A percentile compares a stretch with the other conserved stretches of the same genome.
These are phyloP conservation scores for Centella asiatica DNA, from an alignment of 129 eudicot species.

Conservation along the genomic window DNA sequence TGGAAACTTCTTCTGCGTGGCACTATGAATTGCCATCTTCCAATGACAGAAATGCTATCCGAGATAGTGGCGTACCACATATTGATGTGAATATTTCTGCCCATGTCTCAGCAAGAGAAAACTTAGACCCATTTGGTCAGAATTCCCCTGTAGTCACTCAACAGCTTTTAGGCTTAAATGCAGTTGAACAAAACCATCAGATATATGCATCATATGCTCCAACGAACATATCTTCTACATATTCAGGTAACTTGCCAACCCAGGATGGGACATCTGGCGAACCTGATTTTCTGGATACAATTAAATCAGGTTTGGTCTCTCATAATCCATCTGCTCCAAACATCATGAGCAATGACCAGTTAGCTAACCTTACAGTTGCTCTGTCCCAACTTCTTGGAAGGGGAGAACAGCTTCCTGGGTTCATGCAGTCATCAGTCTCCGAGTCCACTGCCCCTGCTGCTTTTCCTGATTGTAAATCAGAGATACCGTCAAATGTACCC, in stretches of 20 bases:
- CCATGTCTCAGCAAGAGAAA: neutral
- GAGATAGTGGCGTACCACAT: neutral
- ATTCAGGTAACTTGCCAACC: neutral
- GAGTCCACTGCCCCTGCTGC: neutral
- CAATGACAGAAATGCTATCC: neutral
- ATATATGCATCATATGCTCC: neutral
- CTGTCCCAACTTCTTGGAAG: constrained; percentile 2
- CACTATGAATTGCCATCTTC: constrained; percentile 4
- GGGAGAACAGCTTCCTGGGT: constrained; percentile 10
- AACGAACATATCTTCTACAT: neutral
- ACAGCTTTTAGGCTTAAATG: neutral
- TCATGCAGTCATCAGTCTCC: constrained; percentile 4
- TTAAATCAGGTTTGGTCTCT: neutral
- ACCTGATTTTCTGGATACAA: constrained; percentile 4
- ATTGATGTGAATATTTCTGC: constrained; percentile 4
- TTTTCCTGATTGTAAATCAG: neutral
- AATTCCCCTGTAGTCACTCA: neutral
- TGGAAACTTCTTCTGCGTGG: neutral
- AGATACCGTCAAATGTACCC: neutral
- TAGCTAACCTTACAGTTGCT: constrained; percentile 1
- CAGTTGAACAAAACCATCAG: constrained; percentile 4
- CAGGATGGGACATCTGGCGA: neutral
- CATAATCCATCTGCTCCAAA: neutral
- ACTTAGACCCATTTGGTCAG: neutral
- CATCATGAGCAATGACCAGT: constrained; percentile 10